Evolutionary conservation across 768 basidiomycete genomes (phyloP).

Genomic region (Russula sp.): DNA sequence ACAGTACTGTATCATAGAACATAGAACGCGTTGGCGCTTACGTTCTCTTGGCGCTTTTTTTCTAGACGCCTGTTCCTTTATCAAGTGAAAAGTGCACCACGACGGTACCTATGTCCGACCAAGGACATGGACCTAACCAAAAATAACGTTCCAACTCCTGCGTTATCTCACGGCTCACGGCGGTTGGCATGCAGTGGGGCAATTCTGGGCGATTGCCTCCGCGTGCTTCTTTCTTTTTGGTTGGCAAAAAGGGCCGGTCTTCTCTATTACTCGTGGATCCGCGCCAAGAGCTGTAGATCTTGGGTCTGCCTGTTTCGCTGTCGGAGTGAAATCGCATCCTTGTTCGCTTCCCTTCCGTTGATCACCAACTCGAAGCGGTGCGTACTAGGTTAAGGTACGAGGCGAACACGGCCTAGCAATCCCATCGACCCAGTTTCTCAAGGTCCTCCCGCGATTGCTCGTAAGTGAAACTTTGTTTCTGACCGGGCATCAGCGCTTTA

Average conservation of each 20-base stretch:
- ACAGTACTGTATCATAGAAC: background rate
- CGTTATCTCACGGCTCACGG: slow-evolving; percentile 1
- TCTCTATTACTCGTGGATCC: slow-evolving; percentile 1
- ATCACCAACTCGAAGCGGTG: background rate
- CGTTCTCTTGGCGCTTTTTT: slow-evolving; percentile 2
- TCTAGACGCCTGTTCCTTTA: background rate
- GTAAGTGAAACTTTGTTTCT: slow-evolving; percentile 15
- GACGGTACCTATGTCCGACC: background rate
- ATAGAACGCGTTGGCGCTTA: slow-evolving; percentile 1
- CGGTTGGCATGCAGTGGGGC: background rate
- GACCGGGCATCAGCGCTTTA: slow-evolving; percentile 15
- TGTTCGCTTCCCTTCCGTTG: background rate
- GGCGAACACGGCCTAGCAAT: background rate
- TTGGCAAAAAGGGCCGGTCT: background rate
- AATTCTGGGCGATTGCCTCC: slow-evolving; percentile 8
- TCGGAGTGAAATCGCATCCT: background rate
- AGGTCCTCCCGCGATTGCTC: background rate
- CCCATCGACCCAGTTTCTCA: slow-evolving; percentile 2
- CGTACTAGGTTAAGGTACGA: background rate
- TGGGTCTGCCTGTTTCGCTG: background rate
- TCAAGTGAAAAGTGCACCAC: background rate
- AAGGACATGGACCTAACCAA: background rate
- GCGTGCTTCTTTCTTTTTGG: background rate
- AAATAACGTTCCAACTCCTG: slow-evolving; percentile 1
- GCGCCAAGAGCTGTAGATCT: slow-evolving; percentile 1